phyloP scores from a whole-genome alignment of 306 rosid genomes.

The Betula pendula region DNA sequence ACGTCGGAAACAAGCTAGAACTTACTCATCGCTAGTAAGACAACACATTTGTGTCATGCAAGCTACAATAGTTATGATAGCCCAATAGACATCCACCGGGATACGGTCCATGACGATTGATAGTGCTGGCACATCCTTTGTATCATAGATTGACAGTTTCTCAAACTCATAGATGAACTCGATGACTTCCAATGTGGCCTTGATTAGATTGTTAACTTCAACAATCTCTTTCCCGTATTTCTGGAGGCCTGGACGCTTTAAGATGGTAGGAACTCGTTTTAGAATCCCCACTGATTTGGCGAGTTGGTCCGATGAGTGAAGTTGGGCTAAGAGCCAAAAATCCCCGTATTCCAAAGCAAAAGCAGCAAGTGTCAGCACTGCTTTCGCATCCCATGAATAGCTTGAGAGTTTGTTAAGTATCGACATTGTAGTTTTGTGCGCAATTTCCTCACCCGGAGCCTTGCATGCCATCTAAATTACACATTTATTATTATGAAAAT shows the following conservation, averaged over 20 bases:
- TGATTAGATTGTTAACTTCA: conserved; percentile 58
- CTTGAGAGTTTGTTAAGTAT: conserved; percentile 53
- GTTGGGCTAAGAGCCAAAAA: conserved; percentile 59
- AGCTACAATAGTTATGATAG: conserved; percentile 52
- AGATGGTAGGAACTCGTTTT: conserved; percentile 51
- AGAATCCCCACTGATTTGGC: conserved; percentile 58
- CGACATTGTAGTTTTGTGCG: conserved; percentile 53
- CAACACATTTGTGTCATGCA: conserved; percentile 46
- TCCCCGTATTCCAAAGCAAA: conserved; percentile 67
- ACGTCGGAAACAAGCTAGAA: neutral
- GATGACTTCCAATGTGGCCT: conserved; percentile 48
- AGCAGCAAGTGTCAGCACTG: conserved; percentile 63
- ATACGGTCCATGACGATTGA: conserved; percentile 30
- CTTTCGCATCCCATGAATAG: conserved; percentile 69
- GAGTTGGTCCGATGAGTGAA: conserved; percentile 42
- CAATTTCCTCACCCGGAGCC: conserved; percentile 52
- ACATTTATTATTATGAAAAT: neutral
- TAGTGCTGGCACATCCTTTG: conserved; percentile 49
- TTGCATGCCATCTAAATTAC: conserved; percentile 57
- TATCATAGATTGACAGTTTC: conserved; percentile 33
- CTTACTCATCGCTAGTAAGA: conserved; percentile 47
- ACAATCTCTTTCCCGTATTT: conserved; percentile 40
- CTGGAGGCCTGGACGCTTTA: conserved; percentile 30
- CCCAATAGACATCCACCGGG: conserved; percentile 68
- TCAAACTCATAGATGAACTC: conserved; percentile 46